Evolutionary conservation across 2,329 filamentous ascomycete genomes (phyloP).

Genomic region (Thyridium curvatum): DNA sequence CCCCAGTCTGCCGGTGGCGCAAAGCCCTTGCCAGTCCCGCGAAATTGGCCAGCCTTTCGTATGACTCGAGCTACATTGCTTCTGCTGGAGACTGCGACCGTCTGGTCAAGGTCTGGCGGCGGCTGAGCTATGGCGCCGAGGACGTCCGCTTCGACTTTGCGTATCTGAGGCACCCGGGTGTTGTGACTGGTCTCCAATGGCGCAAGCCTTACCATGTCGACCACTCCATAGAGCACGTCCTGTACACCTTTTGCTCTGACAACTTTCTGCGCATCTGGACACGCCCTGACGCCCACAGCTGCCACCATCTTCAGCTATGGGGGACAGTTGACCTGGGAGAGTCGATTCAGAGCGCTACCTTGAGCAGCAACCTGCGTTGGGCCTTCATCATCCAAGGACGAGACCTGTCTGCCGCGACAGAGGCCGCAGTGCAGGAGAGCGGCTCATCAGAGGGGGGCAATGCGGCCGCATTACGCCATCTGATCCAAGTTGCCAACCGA

Average conservation of each 20-base stretch:
- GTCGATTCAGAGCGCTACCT: slow-evolving; percentile 50
- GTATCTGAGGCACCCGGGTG: slow-evolving; percentile 77
- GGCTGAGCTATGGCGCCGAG: slow-evolving; percentile 74
- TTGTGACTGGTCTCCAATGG: slow-evolving; percentile 84
- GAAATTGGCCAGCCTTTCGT: slow-evolving; percentile 73
- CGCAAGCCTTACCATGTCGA: slow-evolving; percentile 69
- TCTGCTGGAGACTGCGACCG: slow-evolving; percentile 73
- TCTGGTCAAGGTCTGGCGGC: slow-evolving; percentile 87
- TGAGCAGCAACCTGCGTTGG: slow-evolving; percentile 40
- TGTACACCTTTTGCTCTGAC: slow-evolving; percentile 86
- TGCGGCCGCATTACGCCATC: slow-evolving; percentile 70
- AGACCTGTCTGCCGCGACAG: slow-evolving; percentile 72
- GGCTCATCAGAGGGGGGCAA: slow-evolving; percentile 51
- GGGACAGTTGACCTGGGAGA: slow-evolving; percentile 69
- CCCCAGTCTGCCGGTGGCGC: slow-evolving; percentile 62
- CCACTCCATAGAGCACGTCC: slow-evolving; percentile 74
- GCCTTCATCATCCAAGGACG: slow-evolving; percentile 78
- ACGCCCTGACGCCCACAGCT: slow-evolving; percentile 58
- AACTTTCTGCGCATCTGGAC: slow-evolving; percentile 79
- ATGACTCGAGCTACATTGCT: slow-evolving; percentile 81
- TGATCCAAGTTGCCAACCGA: slow-evolving; percentile 79
- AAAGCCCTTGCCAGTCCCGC: slow-evolving; percentile 66
- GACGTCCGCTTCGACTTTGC: slow-evolving; percentile 85
- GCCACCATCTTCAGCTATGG: slow-evolving; percentile 73
- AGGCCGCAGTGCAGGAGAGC: slow-evolving; percentile 61